Evolutionary conservation across 75 land plant species (phyloP).

Genomic region (Cupressus sempervirens): DNA sequence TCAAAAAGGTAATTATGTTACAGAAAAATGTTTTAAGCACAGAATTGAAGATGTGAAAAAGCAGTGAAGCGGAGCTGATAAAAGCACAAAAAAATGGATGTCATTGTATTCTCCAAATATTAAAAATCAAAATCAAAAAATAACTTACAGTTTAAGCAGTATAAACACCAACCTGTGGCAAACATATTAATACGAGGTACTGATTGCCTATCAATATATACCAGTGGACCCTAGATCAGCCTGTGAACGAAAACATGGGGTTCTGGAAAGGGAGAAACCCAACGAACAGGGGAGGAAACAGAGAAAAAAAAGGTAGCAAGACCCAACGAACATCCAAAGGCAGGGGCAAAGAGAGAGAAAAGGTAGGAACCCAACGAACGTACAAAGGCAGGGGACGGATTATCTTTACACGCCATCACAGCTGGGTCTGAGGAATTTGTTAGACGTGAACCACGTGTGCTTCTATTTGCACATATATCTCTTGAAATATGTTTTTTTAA

Average conservation of each 20-base stretch:
- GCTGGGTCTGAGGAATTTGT: neutral
- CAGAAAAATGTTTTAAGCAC: neutral
- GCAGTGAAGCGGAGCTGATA: neutral
- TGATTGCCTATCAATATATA: neutral
- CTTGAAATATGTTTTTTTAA: neutral
- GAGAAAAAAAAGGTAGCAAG: too few relatives aligned
- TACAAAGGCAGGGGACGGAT: too few relatives aligned
- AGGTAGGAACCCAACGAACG: too few relatives aligned
- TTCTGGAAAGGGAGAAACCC: too few relatives aligned
- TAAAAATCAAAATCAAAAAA: neutral
- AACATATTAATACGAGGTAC: neutral
- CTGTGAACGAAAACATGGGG: neutral
- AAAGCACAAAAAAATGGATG: neutral
- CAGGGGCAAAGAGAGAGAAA: too few relatives aligned
- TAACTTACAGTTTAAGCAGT: neutral
- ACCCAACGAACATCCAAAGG: too few relatives aligned
- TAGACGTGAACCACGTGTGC: neutral
- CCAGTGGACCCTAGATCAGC: neutral
- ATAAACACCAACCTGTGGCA: neutral
- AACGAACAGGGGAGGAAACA: too few relatives aligned
- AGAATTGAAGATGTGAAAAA: neutral
- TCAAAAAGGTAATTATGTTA: neutral
- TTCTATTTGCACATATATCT: neutral
- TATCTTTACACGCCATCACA: neutral
- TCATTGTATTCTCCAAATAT: neutral